Evolutionary conservation across 177 flowering plant species (phyloP).

Genomic region (Vitis hybrid): DNA sequence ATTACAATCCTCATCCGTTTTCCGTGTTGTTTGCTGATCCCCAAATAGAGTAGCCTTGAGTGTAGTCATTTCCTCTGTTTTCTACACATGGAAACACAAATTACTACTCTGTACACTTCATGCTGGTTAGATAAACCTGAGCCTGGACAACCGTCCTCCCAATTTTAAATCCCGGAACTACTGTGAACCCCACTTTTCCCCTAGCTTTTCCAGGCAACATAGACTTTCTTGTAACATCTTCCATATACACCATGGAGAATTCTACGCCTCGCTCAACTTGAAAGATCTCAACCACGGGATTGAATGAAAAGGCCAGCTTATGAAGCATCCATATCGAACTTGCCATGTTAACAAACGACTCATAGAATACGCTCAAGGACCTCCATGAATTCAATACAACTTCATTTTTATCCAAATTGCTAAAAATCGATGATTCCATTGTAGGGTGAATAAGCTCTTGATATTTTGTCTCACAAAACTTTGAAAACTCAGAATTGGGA

Average conservation of each 20-base stretch:
- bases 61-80: background rate
- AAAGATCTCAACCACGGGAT: slow-evolving; percentile 76
- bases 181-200: slow-evolving; percentile 84
- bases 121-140: slow-evolving; percentile 67
- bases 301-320: slow-evolving; percentile 73
- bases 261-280: slow-evolving; percentile 80
- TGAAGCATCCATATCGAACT: slow-evolving; percentile 88
- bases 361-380: slow-evolving; percentile 58
- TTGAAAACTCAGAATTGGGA: slow-evolving; percentile 54
- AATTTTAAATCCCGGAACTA: slow-evolving; percentile 85
- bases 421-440: slow-evolving; percentile 81
- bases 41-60: background rate
- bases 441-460: slow-evolving; percentile 75
- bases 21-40: background rate
- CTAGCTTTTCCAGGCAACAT: slow-evolving; percentile 24
- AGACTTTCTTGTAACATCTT: slow-evolving; percentile 49
- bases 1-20: background rate
- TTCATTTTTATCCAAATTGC: slow-evolving; percentile 51
- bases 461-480: slow-evolving; percentile 76
- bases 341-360: slow-evolving; percentile 79
- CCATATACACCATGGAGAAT: slow-evolving; percentile 86
- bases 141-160: slow-evolving; percentile 77
- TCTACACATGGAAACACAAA: slow-evolving; percentile 3
- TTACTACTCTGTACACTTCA: slow-evolving; percentile 31
- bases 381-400: slow-evolving; percentile 67